Evolutionary conservation across 306 rosid species (phyloP).

Genomic region (Adenanthera pavonina): DNA sequence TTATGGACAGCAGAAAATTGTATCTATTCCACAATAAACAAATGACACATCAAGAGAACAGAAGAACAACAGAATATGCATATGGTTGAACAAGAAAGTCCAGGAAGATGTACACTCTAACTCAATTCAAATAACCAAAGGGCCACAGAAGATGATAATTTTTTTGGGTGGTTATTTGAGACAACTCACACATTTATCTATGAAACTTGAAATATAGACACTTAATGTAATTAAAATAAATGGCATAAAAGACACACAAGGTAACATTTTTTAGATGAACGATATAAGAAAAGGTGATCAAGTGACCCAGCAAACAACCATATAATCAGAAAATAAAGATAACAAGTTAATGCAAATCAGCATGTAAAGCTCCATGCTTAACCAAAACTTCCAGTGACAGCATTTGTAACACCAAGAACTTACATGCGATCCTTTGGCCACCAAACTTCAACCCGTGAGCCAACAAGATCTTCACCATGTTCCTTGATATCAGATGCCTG

Average conservation of each 20-base stretch:
- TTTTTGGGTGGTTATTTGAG: background rate
- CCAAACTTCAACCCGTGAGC: conserved; percentile 75
- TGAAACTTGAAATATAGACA: background rate
- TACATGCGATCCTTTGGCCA: conserved; percentile 87
- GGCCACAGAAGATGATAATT: background rate
- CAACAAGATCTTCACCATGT: conserved; percentile 64
- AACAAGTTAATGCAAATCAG: background rate
- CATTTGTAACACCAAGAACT: conserved; percentile 41
- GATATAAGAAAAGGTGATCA: conserved; percentile 13
- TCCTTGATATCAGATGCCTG: conserved; percentile 60
- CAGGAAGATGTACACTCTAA: conserved; percentile 9
- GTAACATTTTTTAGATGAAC: conserved; percentile 19
- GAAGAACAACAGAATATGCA: conserved; percentile 20
- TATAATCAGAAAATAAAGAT: background rate
- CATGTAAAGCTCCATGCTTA: conserved; percentile 25
- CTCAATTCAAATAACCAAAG: conserved; percentile 26
- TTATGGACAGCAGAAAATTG: conserved; percentile 20
- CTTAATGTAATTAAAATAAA: conserved; percentile 14
- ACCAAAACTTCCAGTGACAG: conserved; percentile 21
- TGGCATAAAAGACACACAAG: background rate
- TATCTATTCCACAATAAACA: conserved; percentile 9
- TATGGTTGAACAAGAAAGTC: background rate
- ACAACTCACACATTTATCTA: conserved; percentile 10
- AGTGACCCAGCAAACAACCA: background rate
- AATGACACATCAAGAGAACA: conserved; percentile 18